Percentiles rank a stretch among this genome's conserved stretches.
Evolutionary conservation across 73 alveolate species (phyloP).

Genomic region (Paramecium tetraurelia): DNA sequence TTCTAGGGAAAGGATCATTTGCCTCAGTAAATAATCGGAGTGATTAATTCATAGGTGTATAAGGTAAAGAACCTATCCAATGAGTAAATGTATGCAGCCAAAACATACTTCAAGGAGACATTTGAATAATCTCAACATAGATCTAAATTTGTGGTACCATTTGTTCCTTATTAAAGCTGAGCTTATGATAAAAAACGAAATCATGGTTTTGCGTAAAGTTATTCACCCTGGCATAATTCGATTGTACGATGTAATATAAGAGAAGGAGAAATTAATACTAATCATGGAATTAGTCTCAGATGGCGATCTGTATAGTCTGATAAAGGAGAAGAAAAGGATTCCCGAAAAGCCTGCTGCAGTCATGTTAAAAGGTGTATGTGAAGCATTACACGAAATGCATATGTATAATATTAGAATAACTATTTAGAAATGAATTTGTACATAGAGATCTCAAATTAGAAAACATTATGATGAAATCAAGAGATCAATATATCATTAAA

Average conservation of each 20-base stretch:
- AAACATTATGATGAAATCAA: conserved; percentile 51
- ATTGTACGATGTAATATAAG: conserved; percentile 7
- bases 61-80: not conserved
- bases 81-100: conserved; percentile 31
- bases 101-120: conserved; percentile 38
- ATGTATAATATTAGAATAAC: not conserved
- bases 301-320: conserved; percentile 52
- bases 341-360: conserved; percentile 50
- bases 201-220: conserved; percentile 55
- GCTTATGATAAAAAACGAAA: conserved; percentile 44
- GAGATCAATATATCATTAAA: conserved; percentile 31
- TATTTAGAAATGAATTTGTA: conserved; percentile 23
- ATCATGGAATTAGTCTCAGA: conserved; percentile 59
- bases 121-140: conserved; percentile 15
- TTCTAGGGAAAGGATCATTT: conserved; percentile 58
- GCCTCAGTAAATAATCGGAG: conserved; percentile 1
- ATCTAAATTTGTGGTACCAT: conserved; percentile 34
- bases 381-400: conserved; percentile 49
- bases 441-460: conserved; percentile 66
- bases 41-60: not conserved
- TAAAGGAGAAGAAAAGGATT: conserved; percentile 40
- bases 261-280: not conserved
- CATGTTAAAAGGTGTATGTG: conserved; percentile 50
- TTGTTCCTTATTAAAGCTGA: conserved; percentile 7
- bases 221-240: conserved; percentile 37